These are phyloP conservation scores for Gentiana dahurica DNA, from an alignment of 257 asterid species.

Conservation along the genomic window DNA sequence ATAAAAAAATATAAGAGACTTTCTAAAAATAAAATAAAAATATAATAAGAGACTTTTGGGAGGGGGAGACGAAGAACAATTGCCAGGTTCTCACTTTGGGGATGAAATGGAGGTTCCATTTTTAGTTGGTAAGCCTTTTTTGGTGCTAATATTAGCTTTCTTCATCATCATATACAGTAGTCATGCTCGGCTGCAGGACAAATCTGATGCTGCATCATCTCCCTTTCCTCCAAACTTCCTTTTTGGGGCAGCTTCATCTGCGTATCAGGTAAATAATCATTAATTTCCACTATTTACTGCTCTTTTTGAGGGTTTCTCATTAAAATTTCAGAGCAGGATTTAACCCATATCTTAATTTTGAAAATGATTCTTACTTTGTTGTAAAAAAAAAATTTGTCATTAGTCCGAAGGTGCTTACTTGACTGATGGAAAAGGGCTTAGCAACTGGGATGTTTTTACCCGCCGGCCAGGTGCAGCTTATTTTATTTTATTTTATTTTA, in stretches of 20 bases:
- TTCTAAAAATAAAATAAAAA: no score
- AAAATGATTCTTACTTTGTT: not conserved
- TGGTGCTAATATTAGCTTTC: not conserved
- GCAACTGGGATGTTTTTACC: constrained; percentile 19
- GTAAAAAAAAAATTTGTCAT: not conserved
- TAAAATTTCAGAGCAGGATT: not conserved
- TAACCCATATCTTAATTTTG: no score
- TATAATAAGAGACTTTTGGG: no score
- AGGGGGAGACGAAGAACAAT: no score
- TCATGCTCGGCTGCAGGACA: not conserved
- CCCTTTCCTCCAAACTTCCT: constrained; percentile 19
- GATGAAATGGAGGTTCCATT: no score
- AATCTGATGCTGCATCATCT: not conserved
- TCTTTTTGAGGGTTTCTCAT: not conserved
- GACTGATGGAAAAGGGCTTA: constrained; percentile 9
- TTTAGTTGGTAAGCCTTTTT: not conserved
- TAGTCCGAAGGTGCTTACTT: constrained; percentile 33
- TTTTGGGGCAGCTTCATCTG: constrained; percentile 52
- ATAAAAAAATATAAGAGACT: no score
- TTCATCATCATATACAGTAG: not conserved
- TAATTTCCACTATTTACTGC: no score
- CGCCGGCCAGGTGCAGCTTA: constrained; percentile 6
- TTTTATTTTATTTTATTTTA: no score
- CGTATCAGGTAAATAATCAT: constrained; percentile 33
- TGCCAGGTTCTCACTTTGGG: no score